These are phyloP conservation scores for Claviceps sp. DNA, from an alignment of 2,329 filamentous ascomycete genomes.

Conservation along the genomic window DNA sequence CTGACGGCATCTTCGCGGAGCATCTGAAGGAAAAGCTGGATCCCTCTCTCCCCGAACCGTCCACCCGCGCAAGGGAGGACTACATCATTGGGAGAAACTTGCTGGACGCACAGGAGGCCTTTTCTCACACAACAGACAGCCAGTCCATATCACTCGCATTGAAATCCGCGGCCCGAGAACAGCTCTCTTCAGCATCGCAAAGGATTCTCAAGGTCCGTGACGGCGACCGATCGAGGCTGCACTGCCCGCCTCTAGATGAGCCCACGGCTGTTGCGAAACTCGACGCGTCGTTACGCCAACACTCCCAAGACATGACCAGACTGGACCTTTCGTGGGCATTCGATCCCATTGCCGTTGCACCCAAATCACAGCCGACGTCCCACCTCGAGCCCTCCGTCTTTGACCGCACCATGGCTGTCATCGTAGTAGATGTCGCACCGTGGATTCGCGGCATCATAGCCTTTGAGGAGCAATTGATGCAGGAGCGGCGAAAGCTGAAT, in stretches of 20 bases:
- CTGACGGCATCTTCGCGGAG: constrained; percentile 31
- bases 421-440: constrained; percentile 70
- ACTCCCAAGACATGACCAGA: constrained; percentile 24
- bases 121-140: constrained; percentile 16
- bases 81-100: constrained; percentile 33
- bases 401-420: constrained; percentile 52
- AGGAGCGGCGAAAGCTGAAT: constrained; percentile 49
- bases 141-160: constrained; percentile 16
- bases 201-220: not conserved
- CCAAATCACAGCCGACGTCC: constrained; percentile 23
- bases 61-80: constrained; percentile 33
- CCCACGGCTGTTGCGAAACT: constrained; percentile 22
- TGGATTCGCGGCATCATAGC: constrained; percentile 78
- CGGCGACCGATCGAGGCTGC: not conserved
- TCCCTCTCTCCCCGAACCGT: constrained; percentile 44
- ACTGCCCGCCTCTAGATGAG: constrained; percentile 20
- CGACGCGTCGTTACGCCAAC: constrained; percentile 21
- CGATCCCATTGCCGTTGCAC: constrained; percentile 42
- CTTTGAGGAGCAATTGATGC: constrained; percentile 58
- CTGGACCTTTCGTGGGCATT: constrained; percentile 45
- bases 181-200: not conserved
- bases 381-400: constrained; percentile 59
- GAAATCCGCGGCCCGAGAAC: constrained; percentile 17
- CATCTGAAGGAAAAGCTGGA: constrained; percentile 42
- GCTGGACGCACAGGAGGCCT: constrained; percentile 30